Base-by-base conservation (phyloP, 306 rosid species). In the Psophocarpus tetragonolobus region DNA sequence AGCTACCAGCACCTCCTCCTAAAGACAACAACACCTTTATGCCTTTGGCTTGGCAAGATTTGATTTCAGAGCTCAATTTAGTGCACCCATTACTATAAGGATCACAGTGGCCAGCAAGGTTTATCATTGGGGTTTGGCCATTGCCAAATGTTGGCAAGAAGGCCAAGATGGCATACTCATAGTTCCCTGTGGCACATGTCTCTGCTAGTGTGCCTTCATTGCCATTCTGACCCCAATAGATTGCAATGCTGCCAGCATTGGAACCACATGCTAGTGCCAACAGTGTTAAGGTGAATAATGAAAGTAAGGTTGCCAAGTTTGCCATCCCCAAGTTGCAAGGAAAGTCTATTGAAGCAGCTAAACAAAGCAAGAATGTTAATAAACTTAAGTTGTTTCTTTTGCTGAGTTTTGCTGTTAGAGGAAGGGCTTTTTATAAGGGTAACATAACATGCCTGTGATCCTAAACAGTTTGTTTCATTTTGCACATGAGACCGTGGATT, bases 191-290 rank as follows among this genome's bases (percentile, higher is more conserved):
- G 62, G 70, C 74, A 38, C 82, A 84, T n/a, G 87, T 51, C 8
- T 75, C 33, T 13, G 82, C 72, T 1, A 84, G 64, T 8, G 80
- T 63, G 0, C 82, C 82, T 50, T 80, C 87, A 27, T 75, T 69
- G 0, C 84, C 84, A 56, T 80, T 84, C 39, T 84, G 84, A 3
- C 87, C 87, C 84, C 87, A 84, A 47, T 84, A 80, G 32, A 84
- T 36, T 44, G 84, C 84, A 53, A 84, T 84, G 38, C 79, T 74
- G 1, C 82, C 87, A 80, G 76, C 82, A 62, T 75, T 76, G 0
- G 82, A 75, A 36, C 67, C 50, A 75, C 41, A 56, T 51, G 67
- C 68, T 18, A 80, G 63, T 29, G 79, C 60, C 36, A 83, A 68
- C 4, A 84, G 42, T 32, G 73, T 54, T 10, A 80, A 44, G 17